Evolutionary conservation across 257 asterid genomes (phyloP).

Genomic region (Solanum verrucosum): DNA sequence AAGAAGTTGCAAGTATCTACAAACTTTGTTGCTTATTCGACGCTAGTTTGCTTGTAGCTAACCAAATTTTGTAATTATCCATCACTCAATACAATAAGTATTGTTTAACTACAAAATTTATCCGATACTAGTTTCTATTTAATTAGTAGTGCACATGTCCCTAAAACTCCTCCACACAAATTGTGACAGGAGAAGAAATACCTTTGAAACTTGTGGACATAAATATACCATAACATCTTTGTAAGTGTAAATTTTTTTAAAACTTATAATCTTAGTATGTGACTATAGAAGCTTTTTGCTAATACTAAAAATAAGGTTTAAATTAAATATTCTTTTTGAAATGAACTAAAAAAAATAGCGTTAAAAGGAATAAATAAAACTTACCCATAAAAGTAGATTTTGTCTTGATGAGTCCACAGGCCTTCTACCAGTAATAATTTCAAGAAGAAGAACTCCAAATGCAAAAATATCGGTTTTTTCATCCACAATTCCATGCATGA

Average conservation of each 20-base stretch:
- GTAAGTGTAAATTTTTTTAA: not conserved
- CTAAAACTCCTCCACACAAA: not conserved
- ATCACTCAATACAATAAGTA: not conserved
- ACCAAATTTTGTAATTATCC: not conserved
- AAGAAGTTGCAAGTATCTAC: not conserved
- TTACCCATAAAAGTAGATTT: constrained; percentile 71
- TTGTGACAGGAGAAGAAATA: not conserved
- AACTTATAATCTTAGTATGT: not conserved
- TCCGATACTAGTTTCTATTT: not conserved
- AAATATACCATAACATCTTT: not conserved
- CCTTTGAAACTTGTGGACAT: not conserved
- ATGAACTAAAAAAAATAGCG: not conserved
- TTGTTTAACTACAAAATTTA: not conserved
- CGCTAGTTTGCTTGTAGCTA: not conserved
- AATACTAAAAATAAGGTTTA: not conserved
- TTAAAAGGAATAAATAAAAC: not conserved
- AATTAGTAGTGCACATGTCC: not conserved
- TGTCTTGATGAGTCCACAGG: constrained; percentile 57
- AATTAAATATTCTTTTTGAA: not conserved
- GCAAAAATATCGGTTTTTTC: constrained; percentile 81
- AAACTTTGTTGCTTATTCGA: not conserved
- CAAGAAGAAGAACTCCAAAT: constrained; percentile 73
- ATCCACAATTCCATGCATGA: constrained; percentile 84
- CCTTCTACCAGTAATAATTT: constrained; percentile 69
- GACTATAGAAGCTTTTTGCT: not conserved